Evolutionary conservation across 495 filamentous ascomycete species (phyloP).

Genomic region (Hypoxylon perforatum): DNA sequence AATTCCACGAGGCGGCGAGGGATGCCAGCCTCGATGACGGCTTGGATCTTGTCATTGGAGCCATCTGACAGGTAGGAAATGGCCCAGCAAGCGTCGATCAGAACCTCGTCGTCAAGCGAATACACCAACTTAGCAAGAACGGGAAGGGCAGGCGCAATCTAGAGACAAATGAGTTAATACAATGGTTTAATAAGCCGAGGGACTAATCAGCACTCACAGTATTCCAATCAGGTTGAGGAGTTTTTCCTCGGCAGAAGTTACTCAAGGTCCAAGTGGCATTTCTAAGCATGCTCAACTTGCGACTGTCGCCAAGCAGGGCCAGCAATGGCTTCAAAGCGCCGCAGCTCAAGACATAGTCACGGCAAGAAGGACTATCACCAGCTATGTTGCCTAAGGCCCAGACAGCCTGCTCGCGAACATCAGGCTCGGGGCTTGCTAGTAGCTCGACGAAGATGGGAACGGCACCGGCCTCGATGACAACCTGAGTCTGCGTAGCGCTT

Average conservation of each 20-base stretch:
- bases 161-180: slow-evolving; percentile 31
- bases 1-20: slow-evolving; percentile 97
- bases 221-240: slow-evolving; percentile 97
- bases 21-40: slow-evolving; percentile 98
- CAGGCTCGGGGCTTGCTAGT: slow-evolving; percentile 92
- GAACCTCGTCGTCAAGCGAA: slow-evolving; percentile 96
- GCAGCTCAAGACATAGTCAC: slow-evolving; percentile 91
- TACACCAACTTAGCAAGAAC: slow-evolving; percentile 98
- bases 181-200: background rate
- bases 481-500: slow-evolving; percentile 96
- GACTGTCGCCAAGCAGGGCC: slow-evolving; percentile 90
- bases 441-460: slow-evolving; percentile 99
- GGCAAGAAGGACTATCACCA: slow-evolving; percentile 95
- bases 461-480: slow-evolving; percentile 97
- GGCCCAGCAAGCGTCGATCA: slow-evolving; percentile 99
- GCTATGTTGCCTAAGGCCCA: slow-evolving; percentile 99
- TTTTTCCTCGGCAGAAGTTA: slow-evolving; percentile 99
- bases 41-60: slow-evolving; percentile 99
- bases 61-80: slow-evolving; percentile 99
- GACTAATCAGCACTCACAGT: slow-evolving; percentile 70
- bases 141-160: slow-evolving; percentile 97
- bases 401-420: slow-evolving; percentile 98
- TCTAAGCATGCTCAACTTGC: slow-evolving; percentile 98
- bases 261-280: slow-evolving; percentile 99
- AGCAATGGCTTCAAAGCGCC: slow-evolving; percentile 93